Conservation (phyloP, 1,284 basidiomycete genomes). For the Gymnopus androsaceus region DNA sequence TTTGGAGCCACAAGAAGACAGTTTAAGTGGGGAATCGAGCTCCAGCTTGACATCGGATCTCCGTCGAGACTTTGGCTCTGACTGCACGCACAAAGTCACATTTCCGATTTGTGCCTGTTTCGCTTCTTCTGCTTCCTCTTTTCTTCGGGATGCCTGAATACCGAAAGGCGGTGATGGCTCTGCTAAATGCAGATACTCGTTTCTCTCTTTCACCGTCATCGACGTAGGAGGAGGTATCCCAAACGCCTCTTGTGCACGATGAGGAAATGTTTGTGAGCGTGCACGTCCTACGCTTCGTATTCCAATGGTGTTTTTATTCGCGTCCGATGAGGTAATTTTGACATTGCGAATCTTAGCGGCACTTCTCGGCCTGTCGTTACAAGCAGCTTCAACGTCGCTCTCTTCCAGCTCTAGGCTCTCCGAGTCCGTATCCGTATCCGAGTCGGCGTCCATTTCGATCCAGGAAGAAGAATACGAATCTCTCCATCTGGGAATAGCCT, state of each 20-base stretch:
- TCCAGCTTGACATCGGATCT: background rate
- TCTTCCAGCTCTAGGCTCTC: background rate
- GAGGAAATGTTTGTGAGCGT: background rate
- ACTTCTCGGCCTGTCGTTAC: background rate
- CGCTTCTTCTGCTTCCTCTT: background rate
- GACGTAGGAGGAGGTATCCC: background rate
- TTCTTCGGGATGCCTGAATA: background rate
- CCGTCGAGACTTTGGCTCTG: too few relatives aligned
- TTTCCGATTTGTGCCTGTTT: background rate
- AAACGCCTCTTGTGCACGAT: background rate
- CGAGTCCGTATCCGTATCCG: background rate
- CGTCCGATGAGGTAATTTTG: too few relatives aligned
- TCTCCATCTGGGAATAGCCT: background rate
- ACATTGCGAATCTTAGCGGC: background rate
- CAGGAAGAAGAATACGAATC: background rate
- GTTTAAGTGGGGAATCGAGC: background rate
- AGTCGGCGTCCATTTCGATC: background rate
- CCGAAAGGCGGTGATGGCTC: background rate
- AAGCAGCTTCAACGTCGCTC: background rate
- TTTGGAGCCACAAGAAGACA: background rate
- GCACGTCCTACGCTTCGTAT: background rate
- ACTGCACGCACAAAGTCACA: background rate
- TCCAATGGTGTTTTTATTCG: background rate
- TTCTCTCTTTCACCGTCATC: background rate
- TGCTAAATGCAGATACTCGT: background rate